These are phyloP conservation scores for Elongisporangium senticosum DNA, from an alignment of 352 stramenopile genomes.

Conservation along the genomic window DNA sequence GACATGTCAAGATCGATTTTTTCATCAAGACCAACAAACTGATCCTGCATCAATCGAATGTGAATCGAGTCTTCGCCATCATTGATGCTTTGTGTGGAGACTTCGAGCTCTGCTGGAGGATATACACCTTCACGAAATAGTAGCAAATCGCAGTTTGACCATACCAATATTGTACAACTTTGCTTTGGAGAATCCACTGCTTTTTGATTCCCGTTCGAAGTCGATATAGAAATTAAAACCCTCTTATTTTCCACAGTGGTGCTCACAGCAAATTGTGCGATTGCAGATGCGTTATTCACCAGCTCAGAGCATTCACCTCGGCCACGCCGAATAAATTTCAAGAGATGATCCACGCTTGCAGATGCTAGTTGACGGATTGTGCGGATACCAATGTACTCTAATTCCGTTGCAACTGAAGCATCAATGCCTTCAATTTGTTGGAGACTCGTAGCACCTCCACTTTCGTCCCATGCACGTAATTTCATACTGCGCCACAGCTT, in stretches of 20 bases:
- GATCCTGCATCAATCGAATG: slow-evolving; percentile 19
- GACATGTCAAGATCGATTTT: slow-evolving; percentile 7
- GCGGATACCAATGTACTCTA: slow-evolving; percentile 24
- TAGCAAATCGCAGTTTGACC: slow-evolving; percentile 10
- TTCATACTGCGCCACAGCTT: slow-evolving; percentile 18
- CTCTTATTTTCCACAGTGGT: background rate
- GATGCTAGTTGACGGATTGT: slow-evolving; percentile 19
- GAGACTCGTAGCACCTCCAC: slow-evolving; percentile 7
- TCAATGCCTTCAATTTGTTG: slow-evolving; percentile 18
- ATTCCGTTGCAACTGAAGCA: slow-evolving; percentile 5
- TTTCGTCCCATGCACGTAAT: slow-evolving; percentile 23
- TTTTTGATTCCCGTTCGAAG: background rate
- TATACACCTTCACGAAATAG: slow-evolving; percentile 10
- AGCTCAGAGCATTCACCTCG: slow-evolving; percentile 12
- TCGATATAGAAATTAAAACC: slow-evolving; percentile 6
- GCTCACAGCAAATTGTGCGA: slow-evolving; percentile 15
- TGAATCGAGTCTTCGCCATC: slow-evolving; percentile 8
- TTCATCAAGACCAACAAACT: slow-evolving; percentile 17
- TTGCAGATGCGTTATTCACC: slow-evolving; percentile 7
- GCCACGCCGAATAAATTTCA: slow-evolving; percentile 11
- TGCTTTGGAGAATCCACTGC: background rate
- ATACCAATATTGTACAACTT: slow-evolving; percentile 11
- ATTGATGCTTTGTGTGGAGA: slow-evolving; percentile 1
- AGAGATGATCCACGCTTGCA: slow-evolving; percentile 9
- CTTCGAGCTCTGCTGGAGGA: slow-evolving; percentile 1